A percentile compares a stretch with the other conserved stretches of the same genome.
phyloP scores from a whole-genome alignment of 768 basidiomycete genomes.

The Lentinus tigrinus region DNA sequence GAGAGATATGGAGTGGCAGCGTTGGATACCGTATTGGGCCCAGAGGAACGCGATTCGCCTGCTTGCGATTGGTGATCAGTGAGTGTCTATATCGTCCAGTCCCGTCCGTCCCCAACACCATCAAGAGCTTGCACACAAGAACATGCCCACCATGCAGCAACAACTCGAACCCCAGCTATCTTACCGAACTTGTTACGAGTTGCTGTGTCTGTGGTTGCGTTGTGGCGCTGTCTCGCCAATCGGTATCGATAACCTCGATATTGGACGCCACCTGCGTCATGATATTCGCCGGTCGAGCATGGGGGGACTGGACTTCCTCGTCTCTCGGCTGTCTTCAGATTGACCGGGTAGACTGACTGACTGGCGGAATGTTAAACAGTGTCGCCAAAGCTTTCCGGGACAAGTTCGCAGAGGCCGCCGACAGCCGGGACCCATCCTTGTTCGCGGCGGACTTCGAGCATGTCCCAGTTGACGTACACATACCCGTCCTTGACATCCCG shows the following conservation, averaged over 20 bases:
- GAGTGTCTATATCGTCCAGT: constrained; percentile 8
- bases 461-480: constrained; percentile 35
- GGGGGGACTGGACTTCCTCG: no score
- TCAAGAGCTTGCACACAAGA: background rate
- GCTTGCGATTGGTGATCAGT: constrained; percentile 39
- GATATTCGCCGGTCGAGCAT: no score
- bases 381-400: constrained; percentile 31
- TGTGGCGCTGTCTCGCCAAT: no score
- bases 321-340: no score
- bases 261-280: no score
- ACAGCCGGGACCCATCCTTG: constrained; percentile 29
- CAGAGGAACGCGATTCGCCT: constrained; percentile 36
- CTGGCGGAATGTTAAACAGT: constrained; percentile 13
- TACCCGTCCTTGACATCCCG: constrained; percentile 35
- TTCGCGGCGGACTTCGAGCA: constrained; percentile 34
- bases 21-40: constrained; percentile 34
- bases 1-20: constrained; percentile 29
- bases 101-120: background rate
- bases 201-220: background rate
- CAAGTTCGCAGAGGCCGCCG: constrained; percentile 30
- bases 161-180: no score
- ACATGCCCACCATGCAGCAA: no score
- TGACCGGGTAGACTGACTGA: background rate
- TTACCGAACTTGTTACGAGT: background rate
- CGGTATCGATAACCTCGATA: no score